phyloP scores from a whole-genome alignment of 495 filamentous ascomycete species.

The Trichoderma asperelloides region DNA sequence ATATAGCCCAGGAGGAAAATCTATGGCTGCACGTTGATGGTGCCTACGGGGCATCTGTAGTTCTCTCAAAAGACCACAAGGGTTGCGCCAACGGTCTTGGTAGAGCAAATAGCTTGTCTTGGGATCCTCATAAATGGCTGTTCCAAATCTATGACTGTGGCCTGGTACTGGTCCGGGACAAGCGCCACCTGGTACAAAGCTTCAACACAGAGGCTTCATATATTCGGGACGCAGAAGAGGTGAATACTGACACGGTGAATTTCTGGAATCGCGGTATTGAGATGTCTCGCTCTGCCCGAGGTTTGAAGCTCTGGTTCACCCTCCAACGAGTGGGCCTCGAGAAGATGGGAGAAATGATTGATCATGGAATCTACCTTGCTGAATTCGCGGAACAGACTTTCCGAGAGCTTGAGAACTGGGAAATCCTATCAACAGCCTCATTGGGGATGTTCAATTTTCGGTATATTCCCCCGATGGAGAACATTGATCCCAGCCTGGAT shows the following conservation, averaged over 20 bases:
- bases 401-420: slow-evolving; percentile 11
- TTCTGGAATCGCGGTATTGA: slow-evolving; percentile 21
- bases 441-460: slow-evolving; percentile 17
- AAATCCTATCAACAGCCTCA: slow-evolving; percentile 11
- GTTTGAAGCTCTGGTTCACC: slow-evolving; percentile 23
- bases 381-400: slow-evolving; percentile 13
- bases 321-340: slow-evolving; percentile 18
- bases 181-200: slow-evolving; percentile 9
- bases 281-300: slow-evolving; percentile 19
- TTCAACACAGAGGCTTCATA: slow-evolving; percentile 17
- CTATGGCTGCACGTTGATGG: slow-evolving; percentile 12
- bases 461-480: slow-evolving; percentile 11
- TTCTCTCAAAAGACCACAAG: slow-evolving; percentile 14
- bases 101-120: slow-evolving; percentile 21
- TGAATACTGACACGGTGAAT: slow-evolving; percentile 12
- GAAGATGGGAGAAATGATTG: slow-evolving; percentile 18
- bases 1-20: neutral
- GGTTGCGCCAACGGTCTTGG: slow-evolving; percentile 11
- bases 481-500: neutral
- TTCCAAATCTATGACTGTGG: slow-evolving; percentile 24
- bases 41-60: slow-evolving; percentile 22
- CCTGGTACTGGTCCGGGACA: slow-evolving; percentile 14
- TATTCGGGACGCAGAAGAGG: slow-evolving; percentile 12
- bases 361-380: slow-evolving; percentile 16
- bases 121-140: slow-evolving; percentile 29